Conservation (phyloP, 1,284 basidiomycete genomes). For the Melampsora larici-populina region DNA sequence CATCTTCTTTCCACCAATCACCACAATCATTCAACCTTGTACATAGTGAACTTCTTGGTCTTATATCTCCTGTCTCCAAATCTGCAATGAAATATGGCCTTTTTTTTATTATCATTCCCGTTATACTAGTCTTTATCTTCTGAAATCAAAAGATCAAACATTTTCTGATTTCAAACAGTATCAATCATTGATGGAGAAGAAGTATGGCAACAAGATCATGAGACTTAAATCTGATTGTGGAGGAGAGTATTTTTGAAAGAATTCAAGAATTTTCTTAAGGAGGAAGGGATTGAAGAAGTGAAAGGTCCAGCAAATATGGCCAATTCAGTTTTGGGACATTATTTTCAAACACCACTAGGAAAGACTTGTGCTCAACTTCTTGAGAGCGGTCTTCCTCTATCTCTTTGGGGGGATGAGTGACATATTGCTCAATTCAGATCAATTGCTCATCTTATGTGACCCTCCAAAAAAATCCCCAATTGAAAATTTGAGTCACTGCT, state of each 20-base stretch:
- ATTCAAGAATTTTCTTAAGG: neutral
- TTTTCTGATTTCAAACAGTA: neutral
- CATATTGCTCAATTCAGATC: neutral
- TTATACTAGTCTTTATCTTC: neutral
- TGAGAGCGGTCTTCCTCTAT: too few relatives aligned
- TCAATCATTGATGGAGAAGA: slow-evolving; percentile 1
- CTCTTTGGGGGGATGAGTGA: neutral
- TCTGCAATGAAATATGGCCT: neutral
- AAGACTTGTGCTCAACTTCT: neutral
- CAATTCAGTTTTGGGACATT: neutral
- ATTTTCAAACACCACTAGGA: neutral
- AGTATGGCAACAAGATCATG: neutral
- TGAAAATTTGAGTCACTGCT: too few relatives aligned
- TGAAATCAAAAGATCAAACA: neutral
- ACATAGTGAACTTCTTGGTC: neutral
- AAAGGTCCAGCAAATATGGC: neutral
- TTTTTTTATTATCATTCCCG: neutral
- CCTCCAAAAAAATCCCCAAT: neutral
- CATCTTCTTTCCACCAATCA: neutral
- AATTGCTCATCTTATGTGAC: neutral
- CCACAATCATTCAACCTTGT: neutral
- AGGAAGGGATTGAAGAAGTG: neutral
- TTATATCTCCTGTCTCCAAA: neutral
- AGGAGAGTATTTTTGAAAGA: neutral
- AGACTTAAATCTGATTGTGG: slow-evolving; percentile 2